A percentile compares a stretch with the other conserved stretches of the same genome.
Evolutionary conservation across 1,284 basidiomycete species (phyloP).

Genomic region (Fomitopsis betulina): DNA sequence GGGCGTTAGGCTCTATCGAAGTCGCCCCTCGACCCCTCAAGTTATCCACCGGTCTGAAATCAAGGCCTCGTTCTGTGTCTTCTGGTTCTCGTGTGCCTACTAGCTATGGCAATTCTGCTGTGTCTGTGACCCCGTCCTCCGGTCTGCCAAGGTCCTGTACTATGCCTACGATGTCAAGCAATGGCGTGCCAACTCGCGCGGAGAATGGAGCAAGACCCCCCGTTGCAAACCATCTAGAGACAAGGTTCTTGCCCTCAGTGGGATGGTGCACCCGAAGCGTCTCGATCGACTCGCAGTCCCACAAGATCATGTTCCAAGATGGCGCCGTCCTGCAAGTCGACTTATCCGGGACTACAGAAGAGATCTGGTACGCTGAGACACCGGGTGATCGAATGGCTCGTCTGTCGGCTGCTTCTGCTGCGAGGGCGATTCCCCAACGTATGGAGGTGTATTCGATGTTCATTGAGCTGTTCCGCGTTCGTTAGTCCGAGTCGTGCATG

Average conservation of each 20-base stretch:
- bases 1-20: constrained; percentile 17
- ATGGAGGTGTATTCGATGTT: constrained; percentile 40
- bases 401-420: constrained; percentile 31
- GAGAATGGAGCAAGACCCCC: not conserved
- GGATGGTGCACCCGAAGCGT: constrained; percentile 42
- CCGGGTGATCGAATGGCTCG: constrained; percentile 23
- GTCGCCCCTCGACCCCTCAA: constrained; percentile 24
- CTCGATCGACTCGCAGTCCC: constrained; percentile 30
- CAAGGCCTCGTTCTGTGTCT: not conserved
- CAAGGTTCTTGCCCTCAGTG: constrained; percentile 35
- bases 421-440: constrained; percentile 33
- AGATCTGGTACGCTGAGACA: constrained; percentile 30
- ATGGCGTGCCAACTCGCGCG: not conserved
- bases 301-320: constrained; percentile 45
- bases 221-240: constrained; percentile 10
- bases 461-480: constrained; percentile 32
- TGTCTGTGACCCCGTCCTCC: not conserved
- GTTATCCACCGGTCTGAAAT: not conserved
- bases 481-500: not conserved
- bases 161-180: not conserved
- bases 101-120: not conserved
- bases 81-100: not conserved
- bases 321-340: constrained; percentile 38
- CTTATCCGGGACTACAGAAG: constrained; percentile 31
- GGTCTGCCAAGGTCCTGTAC: not conserved